phyloP scores from a whole-genome alignment of 305 asterid species.

The Solanum aculeatissimum region DNA sequence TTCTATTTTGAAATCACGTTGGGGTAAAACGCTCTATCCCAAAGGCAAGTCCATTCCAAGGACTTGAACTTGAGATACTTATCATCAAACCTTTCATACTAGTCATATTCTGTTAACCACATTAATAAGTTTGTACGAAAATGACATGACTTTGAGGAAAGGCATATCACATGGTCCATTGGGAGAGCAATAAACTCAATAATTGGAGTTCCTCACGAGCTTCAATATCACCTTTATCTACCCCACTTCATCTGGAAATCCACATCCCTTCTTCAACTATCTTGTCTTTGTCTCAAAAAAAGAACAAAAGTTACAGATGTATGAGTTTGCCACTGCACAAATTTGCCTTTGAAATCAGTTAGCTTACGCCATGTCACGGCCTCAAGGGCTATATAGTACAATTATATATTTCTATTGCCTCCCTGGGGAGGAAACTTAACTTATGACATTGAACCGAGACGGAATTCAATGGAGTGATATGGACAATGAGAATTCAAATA shows the following conservation, averaged over 20 bases:
- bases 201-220: neutral
- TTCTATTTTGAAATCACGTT: neutral
- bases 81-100: neutral
- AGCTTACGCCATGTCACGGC: too few species aligned
- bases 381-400: too few species aligned
- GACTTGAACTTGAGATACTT: neutral
- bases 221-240: neutral
- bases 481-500: neutral
- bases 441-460: neutral
- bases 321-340: neutral
- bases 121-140: neutral
- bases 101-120: neutral
- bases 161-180: neutral
- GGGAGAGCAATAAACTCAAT: neutral
- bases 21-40: neutral
- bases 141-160: neutral
- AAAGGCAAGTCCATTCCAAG: too few species aligned
- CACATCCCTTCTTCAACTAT: neutral
- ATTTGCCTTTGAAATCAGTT: neutral
- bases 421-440: neutral
- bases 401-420: too few species aligned
- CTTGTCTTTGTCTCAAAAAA: neutral
- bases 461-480: neutral
- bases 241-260: neutral
- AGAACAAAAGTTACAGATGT: neutral